Percentiles rank a stretch among this genome's conserved stretches.
phyloP scores from a whole-genome alignment of 2,329 filamentous ascomycete genomes.

The Juglanconis sp. region DNA sequence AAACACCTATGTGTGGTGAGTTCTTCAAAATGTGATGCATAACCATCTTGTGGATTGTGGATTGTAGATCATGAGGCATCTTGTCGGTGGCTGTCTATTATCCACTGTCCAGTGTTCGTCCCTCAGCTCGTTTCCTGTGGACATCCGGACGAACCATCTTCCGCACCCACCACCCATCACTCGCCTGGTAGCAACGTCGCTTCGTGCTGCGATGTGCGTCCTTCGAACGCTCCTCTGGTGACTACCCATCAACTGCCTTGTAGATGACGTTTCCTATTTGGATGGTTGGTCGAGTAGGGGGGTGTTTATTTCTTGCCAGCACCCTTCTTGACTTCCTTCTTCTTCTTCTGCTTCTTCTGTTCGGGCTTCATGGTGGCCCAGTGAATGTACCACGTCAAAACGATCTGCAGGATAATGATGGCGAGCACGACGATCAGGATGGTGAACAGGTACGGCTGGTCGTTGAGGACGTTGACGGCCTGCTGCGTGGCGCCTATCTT shows the following conservation, averaged over 20 bases:
- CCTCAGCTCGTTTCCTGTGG: no score
- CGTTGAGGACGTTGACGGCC: slow-evolving; percentile 58
- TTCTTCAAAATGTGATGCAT: background rate
- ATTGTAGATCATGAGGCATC: no score
- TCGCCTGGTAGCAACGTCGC: no score
- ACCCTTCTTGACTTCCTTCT: slow-evolving; percentile 29
- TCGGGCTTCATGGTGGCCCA: slow-evolving; percentile 59
- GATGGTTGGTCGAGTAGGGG: background rate
- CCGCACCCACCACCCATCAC: no score
- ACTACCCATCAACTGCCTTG: background rate
- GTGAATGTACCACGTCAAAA: slow-evolving; percentile 57
- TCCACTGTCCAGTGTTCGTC: no score
- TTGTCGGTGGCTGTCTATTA: no score
- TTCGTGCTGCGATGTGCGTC: no score
- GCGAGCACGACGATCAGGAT: slow-evolving; percentile 54
- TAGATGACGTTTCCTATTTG: background rate
- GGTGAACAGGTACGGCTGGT: slow-evolving; percentile 58
- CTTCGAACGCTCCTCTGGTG: background rate
- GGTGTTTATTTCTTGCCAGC: slow-evolving; percentile 16
- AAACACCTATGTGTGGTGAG: background rate
- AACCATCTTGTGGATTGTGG: no score
- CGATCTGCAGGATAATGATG: slow-evolving; percentile 42
- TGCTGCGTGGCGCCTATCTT: slow-evolving; percentile 55
- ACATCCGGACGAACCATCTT: no score
- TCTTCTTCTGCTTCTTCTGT: slow-evolving; percentile 54